Percentiles rank a stretch among this genome's conserved stretches.
These are phyloP conservation scores for Neoboletus brunneissimus DNA, from an alignment of 768 basidiomycete species.

Conservation along the genomic window DNA sequence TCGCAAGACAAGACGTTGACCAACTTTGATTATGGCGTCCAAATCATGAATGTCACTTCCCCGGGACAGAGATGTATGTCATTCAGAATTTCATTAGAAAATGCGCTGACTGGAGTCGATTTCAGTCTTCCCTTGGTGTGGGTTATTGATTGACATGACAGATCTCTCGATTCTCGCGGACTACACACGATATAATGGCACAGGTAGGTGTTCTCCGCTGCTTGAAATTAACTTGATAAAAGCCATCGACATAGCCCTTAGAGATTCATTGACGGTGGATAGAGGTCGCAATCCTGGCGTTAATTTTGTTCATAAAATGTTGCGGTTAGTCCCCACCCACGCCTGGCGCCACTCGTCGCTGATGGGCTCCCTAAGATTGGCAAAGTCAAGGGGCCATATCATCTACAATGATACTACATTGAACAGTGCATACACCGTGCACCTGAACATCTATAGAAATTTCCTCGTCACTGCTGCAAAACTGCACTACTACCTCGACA, in stretches of 20 bases:
- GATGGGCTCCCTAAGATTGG: slow-evolving; percentile 45
- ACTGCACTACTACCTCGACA: slow-evolving; percentile 76
- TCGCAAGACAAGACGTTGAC: slow-evolving; percentile 85
- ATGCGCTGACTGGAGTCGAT: neutral
- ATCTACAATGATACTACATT: slow-evolving; percentile 76
- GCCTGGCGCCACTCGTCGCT: neutral
- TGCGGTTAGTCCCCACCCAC: slow-evolving; percentile 51
- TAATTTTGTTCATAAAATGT: slow-evolving; percentile 68
- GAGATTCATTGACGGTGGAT: slow-evolving; percentile 69
- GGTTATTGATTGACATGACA: slow-evolving; percentile 70
- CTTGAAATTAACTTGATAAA: neutral
- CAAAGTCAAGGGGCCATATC: slow-evolving; percentile 71
- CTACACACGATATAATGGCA: slow-evolving; percentile 63
- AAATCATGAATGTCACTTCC: slow-evolving; percentile 52
- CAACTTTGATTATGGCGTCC: slow-evolving; percentile 69
- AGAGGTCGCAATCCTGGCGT: slow-evolving; percentile 62
- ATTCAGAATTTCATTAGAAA: neutral
- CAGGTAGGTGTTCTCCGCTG: slow-evolving; percentile 42
- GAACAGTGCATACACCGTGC: slow-evolving; percentile 59
- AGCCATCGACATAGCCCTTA: slow-evolving; percentile 45
- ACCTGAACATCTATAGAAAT: slow-evolving; percentile 85
- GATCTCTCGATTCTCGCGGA: slow-evolving; percentile 79
- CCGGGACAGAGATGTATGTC: slow-evolving; percentile 42
- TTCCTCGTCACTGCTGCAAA: slow-evolving; percentile 82
- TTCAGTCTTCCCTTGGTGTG: slow-evolving; percentile 95